Evolutionary conservation across 352 stramenopile species (phyloP).

Genomic region (Phytophthora sojae): DNA sequence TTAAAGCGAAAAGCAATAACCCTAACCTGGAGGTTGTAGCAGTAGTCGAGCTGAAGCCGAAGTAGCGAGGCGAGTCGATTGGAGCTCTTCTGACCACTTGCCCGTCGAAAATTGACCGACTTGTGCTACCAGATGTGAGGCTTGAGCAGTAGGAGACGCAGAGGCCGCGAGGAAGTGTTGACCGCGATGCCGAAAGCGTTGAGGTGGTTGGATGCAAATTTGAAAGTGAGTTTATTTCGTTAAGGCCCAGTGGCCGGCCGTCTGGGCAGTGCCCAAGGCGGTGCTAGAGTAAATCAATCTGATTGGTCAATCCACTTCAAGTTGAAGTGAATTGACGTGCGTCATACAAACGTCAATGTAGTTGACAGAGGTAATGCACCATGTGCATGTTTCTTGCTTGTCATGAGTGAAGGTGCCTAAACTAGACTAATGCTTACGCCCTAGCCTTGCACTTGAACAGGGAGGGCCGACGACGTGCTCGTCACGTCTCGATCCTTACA

Average conservation of each 20-base stretch:
- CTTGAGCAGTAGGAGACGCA: no score
- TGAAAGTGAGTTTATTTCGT: background rate
- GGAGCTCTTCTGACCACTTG: no score
- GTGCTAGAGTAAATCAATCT: background rate
- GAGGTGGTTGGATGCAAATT: background rate
- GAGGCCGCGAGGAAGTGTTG: no score
- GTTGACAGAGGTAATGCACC: no score
- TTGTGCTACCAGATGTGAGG: no score
- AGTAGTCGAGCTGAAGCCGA: slow-evolving; percentile 1
- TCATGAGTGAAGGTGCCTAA: no score
- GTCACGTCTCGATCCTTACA: slow-evolving; percentile 4
- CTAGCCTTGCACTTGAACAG: no score
- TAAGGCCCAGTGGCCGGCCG: background rate
- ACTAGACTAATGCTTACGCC: no score
- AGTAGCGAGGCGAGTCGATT: background rate
- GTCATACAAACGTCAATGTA: no score
- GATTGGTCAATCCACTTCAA: slow-evolving; percentile 1
- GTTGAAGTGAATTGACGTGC: background rate
- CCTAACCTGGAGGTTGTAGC: background rate
- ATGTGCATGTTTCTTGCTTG: no score
- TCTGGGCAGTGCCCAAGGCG: background rate
- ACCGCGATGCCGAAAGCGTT: no score
- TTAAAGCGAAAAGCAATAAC: background rate
- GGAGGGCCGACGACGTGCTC: background rate
- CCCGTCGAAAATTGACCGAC: no score